phyloP scores from a whole-genome alignment of 371 early-diverging fungal species.

The Mortierella sp. region DNA sequence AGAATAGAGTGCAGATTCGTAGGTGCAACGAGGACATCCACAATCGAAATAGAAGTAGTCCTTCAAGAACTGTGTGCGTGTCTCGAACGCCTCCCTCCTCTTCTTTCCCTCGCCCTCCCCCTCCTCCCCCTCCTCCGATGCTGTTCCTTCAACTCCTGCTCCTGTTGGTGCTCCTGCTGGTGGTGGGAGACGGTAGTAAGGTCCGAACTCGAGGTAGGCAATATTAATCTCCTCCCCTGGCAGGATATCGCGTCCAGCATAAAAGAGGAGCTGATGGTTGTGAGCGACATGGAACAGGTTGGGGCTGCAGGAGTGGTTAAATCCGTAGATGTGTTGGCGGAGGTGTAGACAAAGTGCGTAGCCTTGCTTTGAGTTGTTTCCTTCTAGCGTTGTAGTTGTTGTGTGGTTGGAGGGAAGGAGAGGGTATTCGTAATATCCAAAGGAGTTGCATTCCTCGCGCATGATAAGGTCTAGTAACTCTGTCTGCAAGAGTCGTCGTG shows the following conservation, averaged over 20 bases:
- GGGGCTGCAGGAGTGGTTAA: constrained; percentile 41
- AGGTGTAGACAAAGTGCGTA: constrained; percentile 20
- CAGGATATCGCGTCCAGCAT: constrained; percentile 23
- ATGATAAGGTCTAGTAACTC: constrained; percentile 24
- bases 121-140: background rate
- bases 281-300: constrained; percentile 29
- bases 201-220: constrained; percentile 29
- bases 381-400: background rate
- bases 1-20: constrained; percentile 8
- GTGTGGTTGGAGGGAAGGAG: background rate
- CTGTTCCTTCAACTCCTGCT: background rate
- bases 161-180: background rate
- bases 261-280: constrained; percentile 20
- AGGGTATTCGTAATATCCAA: constrained; percentile 30
- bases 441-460: constrained; percentile 40
- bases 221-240: constrained; percentile 29
- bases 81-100: constrained; percentile 5
- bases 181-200: constrained; percentile 15
- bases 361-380: constrained; percentile 1
- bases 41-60: constrained; percentile 31
- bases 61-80: constrained; percentile 10
- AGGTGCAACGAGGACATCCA: constrained; percentile 18
- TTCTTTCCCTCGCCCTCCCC: background rate
- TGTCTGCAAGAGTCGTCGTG: constrained; percentile 8
- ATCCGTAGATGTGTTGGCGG: background rate